Conservation (phyloP, 1,139 yeast genomes). For the Kurtzmaniella quercitrusa region DNA sequence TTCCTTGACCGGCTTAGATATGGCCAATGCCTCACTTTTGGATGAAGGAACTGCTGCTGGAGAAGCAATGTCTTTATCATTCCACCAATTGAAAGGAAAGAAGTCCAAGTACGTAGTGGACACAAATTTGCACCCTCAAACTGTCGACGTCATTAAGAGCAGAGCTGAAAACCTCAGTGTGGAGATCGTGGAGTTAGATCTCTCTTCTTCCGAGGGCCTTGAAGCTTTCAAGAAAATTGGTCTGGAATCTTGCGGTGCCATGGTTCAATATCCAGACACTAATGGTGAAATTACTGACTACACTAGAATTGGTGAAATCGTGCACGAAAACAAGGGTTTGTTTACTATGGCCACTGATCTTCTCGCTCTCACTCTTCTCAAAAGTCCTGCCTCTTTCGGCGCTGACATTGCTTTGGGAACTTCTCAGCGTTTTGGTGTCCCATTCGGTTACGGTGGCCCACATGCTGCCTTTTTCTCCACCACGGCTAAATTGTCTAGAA, state of each 20-base stretch:
- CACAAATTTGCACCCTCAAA: slow-evolving; percentile 76
- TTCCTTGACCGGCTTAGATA: slow-evolving; percentile 86
- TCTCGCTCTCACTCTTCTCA: slow-evolving; percentile 78
- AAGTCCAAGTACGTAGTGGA: slow-evolving; percentile 70
- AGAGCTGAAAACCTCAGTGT: slow-evolving; percentile 77
- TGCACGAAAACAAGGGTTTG: slow-evolving; percentile 71
- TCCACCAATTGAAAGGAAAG: slow-evolving; percentile 64
- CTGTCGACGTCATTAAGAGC: slow-evolving; percentile 70
- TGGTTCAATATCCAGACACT: slow-evolving; percentile 89
- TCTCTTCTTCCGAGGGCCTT: slow-evolving; percentile 47
- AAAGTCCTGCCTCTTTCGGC: slow-evolving; percentile 80
- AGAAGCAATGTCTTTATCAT: slow-evolving; percentile 90
- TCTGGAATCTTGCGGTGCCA: slow-evolving; percentile 65
- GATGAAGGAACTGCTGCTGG: slow-evolving; percentile 99
- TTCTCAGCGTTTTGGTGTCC: slow-evolving; percentile 95
- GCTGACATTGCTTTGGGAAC: slow-evolving; percentile 94
- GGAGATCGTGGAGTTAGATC: slow-evolving; percentile 56
- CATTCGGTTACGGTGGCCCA: slow-evolving; percentile 97
- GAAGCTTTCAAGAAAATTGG: slow-evolving; percentile 31
- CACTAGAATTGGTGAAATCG: slow-evolving; percentile 52
- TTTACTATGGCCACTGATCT: slow-evolving; percentile 87
- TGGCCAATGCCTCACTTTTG: slow-evolving; percentile 89
- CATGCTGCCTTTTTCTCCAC: slow-evolving; percentile 98
- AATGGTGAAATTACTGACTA: slow-evolving; percentile 66
- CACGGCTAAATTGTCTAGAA: slow-evolving; percentile 70